phyloP scores from a whole-genome alignment of 768 basidiomycete species.

The Dendrothele bispora region DNA sequence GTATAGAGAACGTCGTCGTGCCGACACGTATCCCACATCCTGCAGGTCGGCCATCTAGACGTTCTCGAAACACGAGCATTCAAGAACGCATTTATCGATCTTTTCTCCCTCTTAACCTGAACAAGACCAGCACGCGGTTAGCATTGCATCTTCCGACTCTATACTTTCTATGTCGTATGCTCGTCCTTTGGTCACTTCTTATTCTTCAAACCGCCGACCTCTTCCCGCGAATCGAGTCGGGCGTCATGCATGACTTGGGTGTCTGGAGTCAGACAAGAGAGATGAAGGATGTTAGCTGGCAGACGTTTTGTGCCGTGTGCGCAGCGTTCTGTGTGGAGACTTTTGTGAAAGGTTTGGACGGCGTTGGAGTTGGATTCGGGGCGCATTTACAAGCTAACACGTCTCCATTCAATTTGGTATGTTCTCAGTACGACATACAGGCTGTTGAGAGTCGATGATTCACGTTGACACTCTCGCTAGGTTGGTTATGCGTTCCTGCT shows the following conservation, averaged over 20 bases:
- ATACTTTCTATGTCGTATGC: constrained; percentile 56
- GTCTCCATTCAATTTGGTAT: constrained; percentile 71
- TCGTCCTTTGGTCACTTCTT: constrained; percentile 58
- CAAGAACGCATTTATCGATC: constrained; percentile 35
- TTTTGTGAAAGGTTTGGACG: constrained; percentile 68
- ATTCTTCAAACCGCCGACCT: constrained; percentile 55
- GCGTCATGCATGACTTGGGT: constrained; percentile 35
- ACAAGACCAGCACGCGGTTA: constrained; percentile 57
- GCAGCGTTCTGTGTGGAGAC: constrained; percentile 64
- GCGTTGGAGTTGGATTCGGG: constrained; percentile 41
- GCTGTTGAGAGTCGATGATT: too few species aligned
- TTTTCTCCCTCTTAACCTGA: constrained; percentile 66
- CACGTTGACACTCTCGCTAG: constrained; percentile 31
- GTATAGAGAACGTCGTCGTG: constrained; percentile 77
- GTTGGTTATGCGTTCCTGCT: constrained; percentile 77
- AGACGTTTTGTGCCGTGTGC: constrained; percentile 69
- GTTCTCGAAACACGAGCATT: constrained; percentile 10
- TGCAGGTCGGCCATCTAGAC: constrained; percentile 21
- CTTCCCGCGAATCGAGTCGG: constrained; percentile 32
- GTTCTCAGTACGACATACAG: constrained; percentile 21
- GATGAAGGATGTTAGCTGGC: constrained; percentile 71
- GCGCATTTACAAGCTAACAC: constrained; percentile 44
- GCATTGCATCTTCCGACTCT: constrained; percentile 63
- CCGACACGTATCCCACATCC: constrained; percentile 50
- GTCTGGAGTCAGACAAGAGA: constrained; percentile 48